phyloP scores from a whole-genome alignment of 1,284 basidiomycete species.

The Austroboletus novae-zelandiae region DNA sequence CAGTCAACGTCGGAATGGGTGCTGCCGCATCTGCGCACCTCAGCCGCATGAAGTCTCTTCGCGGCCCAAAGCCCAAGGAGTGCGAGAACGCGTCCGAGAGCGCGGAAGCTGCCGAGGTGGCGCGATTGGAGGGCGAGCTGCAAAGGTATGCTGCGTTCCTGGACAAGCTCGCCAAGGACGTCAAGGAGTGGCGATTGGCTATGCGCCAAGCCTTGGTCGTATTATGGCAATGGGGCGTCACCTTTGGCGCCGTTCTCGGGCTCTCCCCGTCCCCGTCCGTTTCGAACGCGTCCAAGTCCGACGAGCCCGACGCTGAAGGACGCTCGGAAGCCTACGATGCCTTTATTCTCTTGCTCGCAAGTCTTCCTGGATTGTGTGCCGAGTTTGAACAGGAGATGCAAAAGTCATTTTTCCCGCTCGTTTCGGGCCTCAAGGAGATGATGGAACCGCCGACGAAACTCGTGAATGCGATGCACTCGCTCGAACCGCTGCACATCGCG shows the following conservation, averaged over 20 bases:
- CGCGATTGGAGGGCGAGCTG: slow-evolving; percentile 52
- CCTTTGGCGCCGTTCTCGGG: slow-evolving; percentile 68
- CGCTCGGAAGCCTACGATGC: slow-evolving; percentile 70
- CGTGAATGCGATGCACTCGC: slow-evolving; percentile 64
- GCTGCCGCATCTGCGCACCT: slow-evolving; percentile 58
- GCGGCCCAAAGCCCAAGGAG: slow-evolving; percentile 29
- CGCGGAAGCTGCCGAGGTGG: slow-evolving; percentile 56
- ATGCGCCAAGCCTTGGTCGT: slow-evolving; percentile 30
- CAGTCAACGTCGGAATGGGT: slow-evolving; percentile 36
- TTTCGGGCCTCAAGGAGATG: slow-evolving; percentile 53
- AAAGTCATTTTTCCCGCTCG: slow-evolving; percentile 51
- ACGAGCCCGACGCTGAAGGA: slow-evolving; percentile 23
- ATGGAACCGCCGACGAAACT: slow-evolving; percentile 62
- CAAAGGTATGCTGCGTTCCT: slow-evolving; percentile 53
- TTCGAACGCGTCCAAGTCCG: slow-evolving; percentile 10
- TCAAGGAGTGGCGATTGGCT: slow-evolving; percentile 57
- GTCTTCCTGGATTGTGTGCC: slow-evolving; percentile 52
- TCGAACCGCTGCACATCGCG: slow-evolving; percentile 64
- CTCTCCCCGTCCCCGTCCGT: slow-evolving; percentile 44
- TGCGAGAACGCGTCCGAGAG: slow-evolving; percentile 24
- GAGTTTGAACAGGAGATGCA: slow-evolving; percentile 51
- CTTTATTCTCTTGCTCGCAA: slow-evolving; percentile 57
- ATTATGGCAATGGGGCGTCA: slow-evolving; percentile 58
- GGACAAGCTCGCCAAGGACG: slow-evolving; percentile 55
- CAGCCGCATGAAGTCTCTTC: slow-evolving; percentile 55